phyloP scores from a whole-genome alignment of 371 early-diverging fungal genomes.

The Apophysomyces elegans region DNA sequence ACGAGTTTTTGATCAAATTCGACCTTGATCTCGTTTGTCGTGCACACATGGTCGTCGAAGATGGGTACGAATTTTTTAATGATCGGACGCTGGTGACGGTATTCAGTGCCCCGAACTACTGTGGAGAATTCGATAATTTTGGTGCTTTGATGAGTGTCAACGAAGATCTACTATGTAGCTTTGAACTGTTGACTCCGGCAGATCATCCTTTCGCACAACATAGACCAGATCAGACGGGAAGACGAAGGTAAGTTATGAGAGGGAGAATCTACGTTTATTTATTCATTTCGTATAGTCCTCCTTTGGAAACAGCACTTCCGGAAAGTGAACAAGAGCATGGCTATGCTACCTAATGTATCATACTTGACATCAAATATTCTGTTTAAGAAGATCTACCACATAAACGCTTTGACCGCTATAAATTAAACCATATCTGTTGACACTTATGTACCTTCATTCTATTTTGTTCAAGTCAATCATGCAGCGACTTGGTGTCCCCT shows the following conservation, averaged over 20 bases:
- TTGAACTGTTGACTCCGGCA: conserved; percentile 62
- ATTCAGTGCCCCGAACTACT: conserved; percentile 98
- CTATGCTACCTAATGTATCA: background rate
- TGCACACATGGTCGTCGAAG: conserved; percentile 98
- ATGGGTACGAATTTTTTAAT: conserved; percentile 99
- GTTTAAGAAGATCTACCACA: background rate
- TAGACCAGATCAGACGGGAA: conserved; percentile 24
- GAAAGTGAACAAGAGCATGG: background rate
- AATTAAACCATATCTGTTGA: background rate
- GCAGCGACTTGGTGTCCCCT: background rate
- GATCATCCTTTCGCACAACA: conserved; percentile 48
- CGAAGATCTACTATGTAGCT: conserved; percentile 90
- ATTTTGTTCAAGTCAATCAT: background rate
- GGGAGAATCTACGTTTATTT: background rate
- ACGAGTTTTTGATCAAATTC: conserved; percentile 87
- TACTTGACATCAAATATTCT: background rate
- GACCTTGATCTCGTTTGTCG: conserved; percentile 95
- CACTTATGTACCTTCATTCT: background rate
- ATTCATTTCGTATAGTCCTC: background rate
- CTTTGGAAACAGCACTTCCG: background rate
- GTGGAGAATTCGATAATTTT: conserved; percentile 98
- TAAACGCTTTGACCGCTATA: background rate
- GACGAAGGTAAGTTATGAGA: conserved; percentile 16
- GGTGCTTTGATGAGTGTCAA: conserved; percentile 97
- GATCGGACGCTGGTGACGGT: conserved; percentile 95